Conservation (phyloP, 208 protist species). For the Acanthamoeba sp. region DNA sequence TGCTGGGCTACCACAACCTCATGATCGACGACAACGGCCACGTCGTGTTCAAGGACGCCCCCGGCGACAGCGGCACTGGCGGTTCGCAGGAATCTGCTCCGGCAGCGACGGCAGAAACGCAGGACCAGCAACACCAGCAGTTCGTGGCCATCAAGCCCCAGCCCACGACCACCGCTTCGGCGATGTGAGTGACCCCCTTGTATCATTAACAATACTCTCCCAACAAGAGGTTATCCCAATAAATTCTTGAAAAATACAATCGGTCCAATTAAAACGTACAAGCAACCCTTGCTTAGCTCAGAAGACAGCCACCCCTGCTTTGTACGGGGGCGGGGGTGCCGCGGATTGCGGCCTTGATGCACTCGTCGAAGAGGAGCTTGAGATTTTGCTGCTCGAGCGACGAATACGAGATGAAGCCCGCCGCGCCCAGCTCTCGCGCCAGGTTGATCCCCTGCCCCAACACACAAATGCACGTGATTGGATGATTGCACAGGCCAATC, state of each 20-base stretch:
- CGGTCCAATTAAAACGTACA: too few species aligned
- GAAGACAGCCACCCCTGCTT: not conserved
- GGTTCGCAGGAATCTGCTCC: too few species aligned
- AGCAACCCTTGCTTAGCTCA: not conserved
- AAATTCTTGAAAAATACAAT: too few species aligned
- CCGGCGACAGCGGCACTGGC: not conserved
- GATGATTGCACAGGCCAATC: too few species aligned
- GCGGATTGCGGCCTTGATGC: conserved; percentile 82
- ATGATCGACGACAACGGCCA: conserved; percentile 1
- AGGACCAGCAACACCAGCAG: not conserved
- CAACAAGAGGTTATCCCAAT: too few species aligned
- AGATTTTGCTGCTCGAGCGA: conserved; percentile 92
- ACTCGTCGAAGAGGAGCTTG: conserved; percentile 90
- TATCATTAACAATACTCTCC: too few species aligned
- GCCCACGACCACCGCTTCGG: not conserved
- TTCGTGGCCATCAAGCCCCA: not conserved
- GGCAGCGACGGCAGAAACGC: too few species aligned
- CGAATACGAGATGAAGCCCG: conserved; percentile 93
- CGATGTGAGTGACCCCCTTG: too few species aligned
- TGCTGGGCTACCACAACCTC: conserved; percentile 6
- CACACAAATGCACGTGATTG: not conserved
- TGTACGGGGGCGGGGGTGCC: not conserved
- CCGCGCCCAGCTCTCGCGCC: conserved; percentile 89
- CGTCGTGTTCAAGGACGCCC: not conserved
- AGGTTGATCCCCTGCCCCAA: conserved; percentile 84